Evolutionary conservation across 441 rosid genomes (phyloP), one percentile per base, ranked within the genome.

Genomic region (Croton setiger): DNA sequence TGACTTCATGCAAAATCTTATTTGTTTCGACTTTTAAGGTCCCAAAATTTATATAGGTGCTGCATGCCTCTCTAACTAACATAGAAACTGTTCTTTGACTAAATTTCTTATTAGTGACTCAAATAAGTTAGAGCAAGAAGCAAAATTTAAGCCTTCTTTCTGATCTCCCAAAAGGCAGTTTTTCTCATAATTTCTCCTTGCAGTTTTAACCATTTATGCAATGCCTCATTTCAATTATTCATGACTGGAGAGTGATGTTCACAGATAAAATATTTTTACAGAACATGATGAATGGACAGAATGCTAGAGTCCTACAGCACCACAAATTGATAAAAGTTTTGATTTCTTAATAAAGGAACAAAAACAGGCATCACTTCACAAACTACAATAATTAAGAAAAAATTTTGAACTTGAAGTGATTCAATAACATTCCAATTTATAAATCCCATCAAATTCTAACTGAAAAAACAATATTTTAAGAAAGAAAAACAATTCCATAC

Each of bases 401-500:
- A 43, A 62, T 39, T 23, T 39, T 61, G 67, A 49, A 6, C 7
- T 3, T 31, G 15, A 49, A 52, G 10, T 8, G 36, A 65, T 20
- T 49, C 56, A 48, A 15, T n/a, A 15, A 39, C 45, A 11, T n/a
- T 14, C 33, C 31, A 33, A 57, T 31, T 43, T 53, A 31, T 27
- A 39, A 60, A 18, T 37, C 33, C 35, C 10, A 60, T 20, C 48
- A 60, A 20, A 39, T 60, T 33, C n/a, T 41, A n/a, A 17, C 63
- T 61, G 8, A 41, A 15, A 59, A 61, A 61, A 18, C 43, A 61
- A 9, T 39, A 23, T 20, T 61, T 35, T 23, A 45, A 41, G 35
- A 41, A 61, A 61, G 64, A 43, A 39, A 60, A 61, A 61, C 35
- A 13, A 41, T 61, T 41, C 59, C 47, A 20, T 20, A 21, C 49